Evolutionary conservation across 2,329 filamentous ascomycete species (phyloP).

Genomic region (Mollisia scopiformis): DNA sequence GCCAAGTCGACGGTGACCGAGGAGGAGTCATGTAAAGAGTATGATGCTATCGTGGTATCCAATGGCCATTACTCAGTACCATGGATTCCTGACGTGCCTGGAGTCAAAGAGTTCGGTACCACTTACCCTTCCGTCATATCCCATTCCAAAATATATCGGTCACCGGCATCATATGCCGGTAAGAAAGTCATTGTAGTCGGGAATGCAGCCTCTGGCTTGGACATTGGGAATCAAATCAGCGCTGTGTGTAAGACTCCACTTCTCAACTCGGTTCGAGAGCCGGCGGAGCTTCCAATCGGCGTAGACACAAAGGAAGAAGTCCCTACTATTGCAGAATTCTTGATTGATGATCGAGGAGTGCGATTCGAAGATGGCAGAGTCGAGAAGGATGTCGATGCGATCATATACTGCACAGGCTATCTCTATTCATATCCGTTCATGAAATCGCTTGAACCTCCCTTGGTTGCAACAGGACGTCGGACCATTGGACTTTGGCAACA

Average conservation of each 20-base stretch:
- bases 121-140: conserved; percentile 62
- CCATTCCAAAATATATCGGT: conserved; percentile 82
- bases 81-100: conserved; percentile 64
- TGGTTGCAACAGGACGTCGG: conserved; percentile 70
- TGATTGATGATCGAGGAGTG: conserved; percentile 58
- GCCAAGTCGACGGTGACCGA: conserved; percentile 31
- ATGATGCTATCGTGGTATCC: conserved; percentile 77
- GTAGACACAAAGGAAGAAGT: conserved; percentile 48
- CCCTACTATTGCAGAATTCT: conserved; percentile 60
- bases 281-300: conserved; percentile 38
- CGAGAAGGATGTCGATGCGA: conserved; percentile 70
- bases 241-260: conserved; percentile 60
- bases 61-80: conserved; percentile 76
- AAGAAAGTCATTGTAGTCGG: conserved; percentile 85
- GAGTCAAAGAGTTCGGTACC: conserved; percentile 61
- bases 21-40: conserved; percentile 22
- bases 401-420: conserved; percentile 90
- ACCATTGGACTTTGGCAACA: conserved; percentile 79
- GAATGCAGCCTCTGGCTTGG: conserved; percentile 81
- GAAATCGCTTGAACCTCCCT: conserved; percentile 47
- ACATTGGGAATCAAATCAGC: conserved; percentile 79
- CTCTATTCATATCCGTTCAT: conserved; percentile 83
- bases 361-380: conserved; percentile 67
- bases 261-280: conserved; percentile 64
- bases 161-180: conserved; percentile 59